Base-by-base conservation (phyloP, 345 rosid genomes). In the Rhizophora apiculata region DNA sequence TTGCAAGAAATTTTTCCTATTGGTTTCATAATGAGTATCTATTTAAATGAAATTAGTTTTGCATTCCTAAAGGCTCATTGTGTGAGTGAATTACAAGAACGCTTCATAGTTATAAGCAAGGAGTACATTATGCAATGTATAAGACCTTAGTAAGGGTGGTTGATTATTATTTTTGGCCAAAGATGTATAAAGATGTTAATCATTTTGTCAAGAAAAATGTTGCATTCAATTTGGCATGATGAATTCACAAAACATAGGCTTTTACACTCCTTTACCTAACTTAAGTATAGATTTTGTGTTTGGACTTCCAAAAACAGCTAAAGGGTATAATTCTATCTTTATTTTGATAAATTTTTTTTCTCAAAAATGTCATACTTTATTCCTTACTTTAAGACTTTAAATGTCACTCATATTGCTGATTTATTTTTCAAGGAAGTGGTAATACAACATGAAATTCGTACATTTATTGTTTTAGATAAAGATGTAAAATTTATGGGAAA, bases 21-120 rank as follows among this genome's bases (percentile, higher is more conserved):
- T 20, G 53, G 31, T 46, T 48, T 57, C 46, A 53, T 2, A 61
- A 69, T 8, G 72, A 30, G 8, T 67, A 60, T 29, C 20, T 71
- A 8, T 66, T 56, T 16, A 68, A 55, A 62, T 21, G 56, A 3
- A 65, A 54, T 37, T 39, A 20, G 18, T 22, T 52, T 0, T 73
- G 64, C 54, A 73, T 69, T 6, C 65, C 34, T 8, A 7, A 64
- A 1, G 24, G 5, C 24, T 69, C 57, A 32, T 60, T 48, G 5
- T 3, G 18, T 2, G n/a, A 49, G 43, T 30, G 51, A 27, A 19
- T 60, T 11, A 48, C 29, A 34, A 26, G 63, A 55, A 8, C 7
- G 0, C 2, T 34, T 34, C 2, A 34, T 34, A 9, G 9, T 34
- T 34, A 2, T 34, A 2, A 69, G 68, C 63, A 56, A 18, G 9